Conservation (phyloP, 2,329 filamentous ascomycete genomes). For the Pestalotiopsis sp. region DNA sequence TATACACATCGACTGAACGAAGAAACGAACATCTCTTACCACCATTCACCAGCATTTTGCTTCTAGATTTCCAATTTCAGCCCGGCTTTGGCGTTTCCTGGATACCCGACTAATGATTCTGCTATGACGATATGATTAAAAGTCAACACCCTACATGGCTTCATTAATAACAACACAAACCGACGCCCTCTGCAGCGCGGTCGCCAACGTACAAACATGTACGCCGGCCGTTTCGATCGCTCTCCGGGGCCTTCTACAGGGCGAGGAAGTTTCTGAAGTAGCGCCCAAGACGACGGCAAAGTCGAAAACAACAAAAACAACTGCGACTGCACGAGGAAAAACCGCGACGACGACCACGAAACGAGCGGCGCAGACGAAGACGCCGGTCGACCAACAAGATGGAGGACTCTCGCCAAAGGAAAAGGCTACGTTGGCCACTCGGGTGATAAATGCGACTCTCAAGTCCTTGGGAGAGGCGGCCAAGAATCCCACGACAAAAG, state of each 20-base stretch:
- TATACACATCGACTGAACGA: not conserved
- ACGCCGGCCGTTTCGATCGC: slow-evolving; percentile 51
- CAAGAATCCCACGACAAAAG: slow-evolving; percentile 48
- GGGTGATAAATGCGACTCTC: slow-evolving; percentile 72
- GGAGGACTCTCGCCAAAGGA: slow-evolving; percentile 57
- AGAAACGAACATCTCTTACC: not conserved
- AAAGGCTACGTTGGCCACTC: slow-evolving; percentile 69
- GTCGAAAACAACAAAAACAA: slow-evolving; percentile 29
- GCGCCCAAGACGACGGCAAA: slow-evolving; percentile 25
- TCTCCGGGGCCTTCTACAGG: slow-evolving; percentile 49
- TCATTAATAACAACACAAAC: slow-evolving; percentile 42
- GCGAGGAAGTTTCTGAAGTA: slow-evolving; percentile 32
- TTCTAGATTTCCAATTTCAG: not conserved
- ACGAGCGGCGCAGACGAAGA: slow-evolving; percentile 11
- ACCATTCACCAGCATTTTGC: not conserved
- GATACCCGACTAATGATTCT: slow-evolving; percentile 22
- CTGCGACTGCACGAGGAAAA: slow-evolving; percentile 21
- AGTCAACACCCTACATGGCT: slow-evolving; percentile 40
- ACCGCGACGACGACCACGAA: slow-evolving; percentile 16
- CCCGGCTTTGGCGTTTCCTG: slow-evolving; percentile 14
- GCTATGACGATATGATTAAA: slow-evolving; percentile 33
- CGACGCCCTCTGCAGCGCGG: slow-evolving; percentile 57
- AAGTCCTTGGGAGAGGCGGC: slow-evolving; percentile 70
- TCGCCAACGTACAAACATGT: slow-evolving; percentile 57
- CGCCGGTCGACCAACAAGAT: slow-evolving; percentile 23